These are phyloP conservation scores for Ormosia emarginata DNA, from an alignment of 306 rosid species.

Conservation along the genomic window DNA sequence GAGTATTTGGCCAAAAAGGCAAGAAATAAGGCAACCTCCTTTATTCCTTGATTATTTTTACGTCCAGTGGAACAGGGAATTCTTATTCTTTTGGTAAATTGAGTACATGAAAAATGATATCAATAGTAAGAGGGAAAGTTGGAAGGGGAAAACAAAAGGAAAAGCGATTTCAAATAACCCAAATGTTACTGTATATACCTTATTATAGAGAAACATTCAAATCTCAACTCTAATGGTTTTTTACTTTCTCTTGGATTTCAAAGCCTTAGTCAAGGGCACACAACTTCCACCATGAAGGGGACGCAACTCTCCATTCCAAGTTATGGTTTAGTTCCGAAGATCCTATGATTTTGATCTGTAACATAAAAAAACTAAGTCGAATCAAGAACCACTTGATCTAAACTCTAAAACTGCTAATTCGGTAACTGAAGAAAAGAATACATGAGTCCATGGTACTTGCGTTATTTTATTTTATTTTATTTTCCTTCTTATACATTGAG, in stretches of 20 bases:
- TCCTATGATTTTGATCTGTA: conserved; percentile 36
- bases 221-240: background rate
- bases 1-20: too few species aligned
- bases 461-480: too few species aligned
- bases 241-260: background rate
- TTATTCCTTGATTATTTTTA: too few species aligned
- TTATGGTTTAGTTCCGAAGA: conserved; percentile 20
- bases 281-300: background rate
- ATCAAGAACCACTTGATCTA: background rate
- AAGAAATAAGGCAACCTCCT: too few species aligned
- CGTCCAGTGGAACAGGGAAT: too few species aligned
- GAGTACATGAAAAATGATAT: conserved; percentile 12
- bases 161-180: background rate
- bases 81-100: background rate
- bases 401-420: background rate
- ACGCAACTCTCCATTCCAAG: background rate
- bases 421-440: background rate
- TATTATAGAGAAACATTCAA: conserved; percentile 42
- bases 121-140: background rate
- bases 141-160: background rate
- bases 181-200: conserved; percentile 19
- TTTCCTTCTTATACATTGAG: too few species aligned
- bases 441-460: background rate
- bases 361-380: background rate
- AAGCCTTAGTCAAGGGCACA: conserved; percentile 3